Base-by-base conservation (phyloP, 345 rosid genomes). In the Citrus hindsii region DNA sequence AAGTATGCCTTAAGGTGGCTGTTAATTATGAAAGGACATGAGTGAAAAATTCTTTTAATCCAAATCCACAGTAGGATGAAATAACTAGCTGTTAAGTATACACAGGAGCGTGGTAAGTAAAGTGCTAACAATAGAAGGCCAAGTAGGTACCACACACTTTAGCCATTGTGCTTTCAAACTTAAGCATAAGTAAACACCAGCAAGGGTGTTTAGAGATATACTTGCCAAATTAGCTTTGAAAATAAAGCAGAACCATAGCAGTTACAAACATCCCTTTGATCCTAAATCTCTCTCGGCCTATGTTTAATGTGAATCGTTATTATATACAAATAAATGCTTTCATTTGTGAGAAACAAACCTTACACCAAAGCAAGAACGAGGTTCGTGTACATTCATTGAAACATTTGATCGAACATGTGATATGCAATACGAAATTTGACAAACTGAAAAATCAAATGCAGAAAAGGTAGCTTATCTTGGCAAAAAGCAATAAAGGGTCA, bases 341-440 rank as follows among this genome's bases (percentile, higher is more conserved):
- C 33, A 12, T 27, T 4, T 32, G 51, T 13, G 51, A 46, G 51
- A 46, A 13, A 1, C 51, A 63, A 63, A 30, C 22, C 10, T 13
- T 63, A 30, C 2, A 63, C 38, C 30, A 71, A 71, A 32, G 46
- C 46, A 56, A 33, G 63, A 53, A 56, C 9, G 16, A 33, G 64
- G 48, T 24, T 53, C 58, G 7, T 35, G 38, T 2, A 27, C 38
- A 66, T 66, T 35, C 80, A n/a, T 22, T 73, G 77, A 78, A 77
- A 42, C 84, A 67, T 85, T 89, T 27, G 69, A 81, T 87, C 88
- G 73, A 87, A 85, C 89, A 84, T 1, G 21, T 85, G 22, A 53
- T 30, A 24, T 37, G 79, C 86, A 82, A 53, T 10, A 18, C 8
- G n/a, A 65, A 33, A 19, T 46, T 46, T 46, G 18, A 46, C 51